These are phyloP conservation scores for Spergularia bocconei DNA, from an alignment of 148 eudicot genomes.

Conservation along the genomic window DNA sequence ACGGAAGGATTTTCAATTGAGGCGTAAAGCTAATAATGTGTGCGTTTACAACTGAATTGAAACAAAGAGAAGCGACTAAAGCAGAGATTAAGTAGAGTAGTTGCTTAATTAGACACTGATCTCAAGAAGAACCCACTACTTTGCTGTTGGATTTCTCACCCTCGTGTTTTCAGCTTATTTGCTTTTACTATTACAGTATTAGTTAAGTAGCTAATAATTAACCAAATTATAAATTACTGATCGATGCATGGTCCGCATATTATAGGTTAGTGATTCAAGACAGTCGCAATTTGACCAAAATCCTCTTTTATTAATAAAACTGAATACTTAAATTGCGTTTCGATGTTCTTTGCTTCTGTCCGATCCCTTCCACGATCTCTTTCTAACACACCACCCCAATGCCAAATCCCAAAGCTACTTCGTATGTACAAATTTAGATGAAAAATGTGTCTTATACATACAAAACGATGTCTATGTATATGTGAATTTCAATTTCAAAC, in stretches of 20 bases:
- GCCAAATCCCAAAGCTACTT: slow-evolving; percentile 7
- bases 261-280: neutral
- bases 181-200: neutral
- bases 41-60: neutral
- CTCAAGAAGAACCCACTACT: slow-evolving; percentile 23
- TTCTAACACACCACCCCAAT: no score
- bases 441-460: no score
- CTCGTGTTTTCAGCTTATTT: slow-evolving; percentile 26
- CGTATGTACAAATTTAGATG: no score
- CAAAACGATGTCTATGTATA: no score
- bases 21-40: no score
- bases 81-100: neutral
- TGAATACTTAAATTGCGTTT: neutral
- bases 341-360: neutral
- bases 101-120: slow-evolving; percentile 6
- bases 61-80: slow-evolving; percentile 25
- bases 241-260: neutral
- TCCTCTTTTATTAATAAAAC: no score
- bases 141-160: slow-evolving; percentile 27
- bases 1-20: no score
- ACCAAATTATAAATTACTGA: neutral
- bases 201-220: neutral
- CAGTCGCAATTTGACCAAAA: slow-evolving; percentile 14
- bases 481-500: no score
- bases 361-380: no score